These are phyloP conservation scores for Phyllosticta citriasiana DNA, from an alignment of 2,329 filamentous ascomycete species.

Conservation along the genomic window DNA sequence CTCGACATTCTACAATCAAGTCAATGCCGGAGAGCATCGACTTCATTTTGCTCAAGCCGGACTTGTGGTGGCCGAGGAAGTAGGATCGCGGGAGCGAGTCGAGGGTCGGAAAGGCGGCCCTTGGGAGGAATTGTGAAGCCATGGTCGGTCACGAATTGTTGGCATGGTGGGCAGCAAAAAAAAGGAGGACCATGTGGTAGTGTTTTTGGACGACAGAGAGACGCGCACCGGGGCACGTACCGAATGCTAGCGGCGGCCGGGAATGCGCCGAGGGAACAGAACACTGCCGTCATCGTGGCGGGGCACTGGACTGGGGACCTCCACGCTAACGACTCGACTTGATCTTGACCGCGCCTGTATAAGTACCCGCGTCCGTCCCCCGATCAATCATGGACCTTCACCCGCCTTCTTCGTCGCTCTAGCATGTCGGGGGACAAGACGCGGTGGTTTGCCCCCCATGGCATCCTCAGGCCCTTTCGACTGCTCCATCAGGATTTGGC, in stretches of 20 bases:
- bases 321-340: background rate
- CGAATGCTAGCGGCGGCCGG: background rate
- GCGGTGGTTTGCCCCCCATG: slow-evolving; percentile 14
- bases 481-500: slow-evolving; percentile 22
- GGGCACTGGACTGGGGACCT: background rate
- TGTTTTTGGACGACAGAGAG: background rate
- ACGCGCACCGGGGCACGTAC: background rate
- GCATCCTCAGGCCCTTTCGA: slow-evolving; percentile 22
- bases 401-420: background rate
- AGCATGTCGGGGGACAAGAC: background rate
- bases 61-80: slow-evolving; percentile 85
- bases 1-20: slow-evolving; percentile 87
- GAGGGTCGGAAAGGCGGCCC: slow-evolving; percentile 61
- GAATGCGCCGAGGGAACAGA: background rate
- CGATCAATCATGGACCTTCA: background rate
- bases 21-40: slow-evolving; percentile 69
- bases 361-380: background rate
- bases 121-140: slow-evolving; percentile 56
- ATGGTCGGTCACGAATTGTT: slow-evolving; percentile 13
- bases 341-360: background rate
- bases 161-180: background rate
- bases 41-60: slow-evolving; percentile 75
- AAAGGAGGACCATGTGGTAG: background rate
- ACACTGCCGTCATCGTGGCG: background rate
- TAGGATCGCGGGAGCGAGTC: slow-evolving; percentile 76